Conservation (phyloP, 2,329 filamentous ascomycete species). For the Endothia cerciana region DNA sequence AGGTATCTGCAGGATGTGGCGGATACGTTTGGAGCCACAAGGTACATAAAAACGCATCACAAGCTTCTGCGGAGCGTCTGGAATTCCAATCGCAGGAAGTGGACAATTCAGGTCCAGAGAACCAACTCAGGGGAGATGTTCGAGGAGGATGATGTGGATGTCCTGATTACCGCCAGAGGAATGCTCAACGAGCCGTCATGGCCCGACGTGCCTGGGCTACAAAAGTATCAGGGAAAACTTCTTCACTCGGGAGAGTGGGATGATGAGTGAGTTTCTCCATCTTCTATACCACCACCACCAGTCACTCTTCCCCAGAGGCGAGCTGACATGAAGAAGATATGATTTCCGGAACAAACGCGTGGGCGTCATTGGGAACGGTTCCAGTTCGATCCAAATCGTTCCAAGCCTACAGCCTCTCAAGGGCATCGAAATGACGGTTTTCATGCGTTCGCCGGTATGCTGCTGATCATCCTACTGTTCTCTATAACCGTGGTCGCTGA, state of each 20-base stretch:
- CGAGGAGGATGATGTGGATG: constrained; percentile 43
- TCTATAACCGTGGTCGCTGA: background rate
- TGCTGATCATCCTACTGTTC: background rate
- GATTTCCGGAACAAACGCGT: constrained; percentile 53
- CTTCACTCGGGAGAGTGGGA: constrained; percentile 54
- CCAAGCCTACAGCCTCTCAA: constrained; percentile 50
- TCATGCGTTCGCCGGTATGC: constrained; percentile 45
- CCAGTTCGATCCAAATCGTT: constrained; percentile 57
- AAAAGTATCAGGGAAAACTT: constrained; percentile 46
- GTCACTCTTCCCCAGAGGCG: background rate
- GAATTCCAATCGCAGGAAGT: constrained; percentile 45
- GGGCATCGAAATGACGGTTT: constrained; percentile 47
- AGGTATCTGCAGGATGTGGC: constrained; percentile 52
- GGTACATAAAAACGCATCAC: constrained; percentile 51
- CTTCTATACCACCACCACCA: background rate
- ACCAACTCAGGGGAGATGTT: constrained; percentile 42
- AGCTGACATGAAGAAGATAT: constrained; percentile 38
- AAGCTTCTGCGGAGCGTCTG: constrained; percentile 46
- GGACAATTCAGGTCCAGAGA: constrained; percentile 43
- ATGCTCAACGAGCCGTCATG: constrained; percentile 48
- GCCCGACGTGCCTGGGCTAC: constrained; percentile 48
- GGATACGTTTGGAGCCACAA: constrained; percentile 49
- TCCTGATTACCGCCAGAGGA: constrained; percentile 48
- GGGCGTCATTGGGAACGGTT: constrained; percentile 57
- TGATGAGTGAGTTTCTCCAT: constrained; percentile 35